Evolutionary conservation across 2,329 filamentous ascomycete genomes (phyloP), one percentile per base, ranked within the genome.

Genomic region (Penicillium psychrosexuale): DNA sequence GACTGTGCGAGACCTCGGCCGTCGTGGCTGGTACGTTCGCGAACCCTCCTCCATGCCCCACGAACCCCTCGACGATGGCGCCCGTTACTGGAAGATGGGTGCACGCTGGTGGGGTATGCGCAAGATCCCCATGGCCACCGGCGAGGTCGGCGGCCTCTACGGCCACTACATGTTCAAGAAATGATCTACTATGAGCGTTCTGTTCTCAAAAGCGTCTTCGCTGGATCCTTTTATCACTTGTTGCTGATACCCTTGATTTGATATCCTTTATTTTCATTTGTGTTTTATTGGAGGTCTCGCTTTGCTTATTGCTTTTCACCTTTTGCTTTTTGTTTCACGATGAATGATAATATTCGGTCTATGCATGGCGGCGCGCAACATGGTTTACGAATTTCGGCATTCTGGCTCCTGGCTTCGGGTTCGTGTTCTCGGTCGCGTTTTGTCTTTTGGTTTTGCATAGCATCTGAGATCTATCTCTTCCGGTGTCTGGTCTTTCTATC

Each of bases 101-200:
- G 89, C 89, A 46, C 83, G 84, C 64, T 89, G 85, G 76, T 93
- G 90, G 90, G 90, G 90, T 36, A 91, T 91, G 85, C 82, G 88
- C 59, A 94, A 84, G 69, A 72, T 83, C 27, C 81, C 82, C 2
- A 78, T 84, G 58, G 79, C 78, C 13, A 72, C 78, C 34, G 78
- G 79, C 8, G 81, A 84, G 55, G 80, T 84, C 6, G 81, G 81
- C 24, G 82, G 82, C 3, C 77, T 84, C 65, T 84, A 84, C 66
- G 81, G 80, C 38, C 80, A 82, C 66, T 84, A 83, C 64, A 83
- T 83, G 77, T 84, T 83, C 65, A 82, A 82, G 67, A 75, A 77
- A 65, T 78, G 68, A 63, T 62, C 47, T 48, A 30, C 19, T 56
- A 33, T 56, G 47, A 49, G 43, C 46, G 53, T 57, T 52, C 54